phyloP scores from a whole-genome alignment of 106 monocot genomes.

The Apostasia ramifera region DNA sequence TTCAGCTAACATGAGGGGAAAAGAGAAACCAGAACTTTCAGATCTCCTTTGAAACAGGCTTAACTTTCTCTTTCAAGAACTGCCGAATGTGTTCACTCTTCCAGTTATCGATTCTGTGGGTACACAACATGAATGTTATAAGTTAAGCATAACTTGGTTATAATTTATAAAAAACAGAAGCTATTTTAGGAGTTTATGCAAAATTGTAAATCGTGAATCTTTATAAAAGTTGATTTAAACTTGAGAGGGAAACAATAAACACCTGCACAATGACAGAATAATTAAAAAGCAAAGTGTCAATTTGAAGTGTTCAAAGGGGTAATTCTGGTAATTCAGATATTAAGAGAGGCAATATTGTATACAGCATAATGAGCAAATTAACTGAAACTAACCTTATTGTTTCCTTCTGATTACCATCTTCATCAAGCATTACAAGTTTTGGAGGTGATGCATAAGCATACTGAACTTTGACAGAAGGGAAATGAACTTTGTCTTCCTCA shows the following conservation, averaged over 20 bases:
- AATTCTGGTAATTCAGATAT: too few species aligned
- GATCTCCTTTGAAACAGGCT: conserved; percentile 2
- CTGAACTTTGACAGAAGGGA: conserved; percentile 63
- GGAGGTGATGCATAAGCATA: conserved; percentile 85
- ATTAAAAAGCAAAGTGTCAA: too few species aligned
- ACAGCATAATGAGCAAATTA: neutral
- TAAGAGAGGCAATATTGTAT: neutral
- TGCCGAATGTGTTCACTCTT: conserved; percentile 86
- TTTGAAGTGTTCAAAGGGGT: too few species aligned
- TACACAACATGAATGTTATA: neutral
- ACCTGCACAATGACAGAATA: too few species aligned
- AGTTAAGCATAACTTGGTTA: neutral
- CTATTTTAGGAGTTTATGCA: too few species aligned
- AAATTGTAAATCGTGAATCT: too few species aligned
- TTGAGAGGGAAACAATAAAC: neutral
- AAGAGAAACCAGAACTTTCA: neutral
- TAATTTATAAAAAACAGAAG: too few species aligned
- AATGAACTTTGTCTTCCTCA: conserved; percentile 90
- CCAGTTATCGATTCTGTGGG: conserved; percentile 91
- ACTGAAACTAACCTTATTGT: conserved; percentile 67
- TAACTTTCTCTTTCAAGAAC: conserved; percentile 83
- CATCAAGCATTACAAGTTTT: conserved; percentile 82
- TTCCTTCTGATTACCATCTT: conserved; percentile 61
- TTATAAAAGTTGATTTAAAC: too few species aligned
- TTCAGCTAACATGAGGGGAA: neutral